phyloP scores from a whole-genome alignment of 371 early-diverging fungal genomes.

The Smittium mucronatum region DNA sequence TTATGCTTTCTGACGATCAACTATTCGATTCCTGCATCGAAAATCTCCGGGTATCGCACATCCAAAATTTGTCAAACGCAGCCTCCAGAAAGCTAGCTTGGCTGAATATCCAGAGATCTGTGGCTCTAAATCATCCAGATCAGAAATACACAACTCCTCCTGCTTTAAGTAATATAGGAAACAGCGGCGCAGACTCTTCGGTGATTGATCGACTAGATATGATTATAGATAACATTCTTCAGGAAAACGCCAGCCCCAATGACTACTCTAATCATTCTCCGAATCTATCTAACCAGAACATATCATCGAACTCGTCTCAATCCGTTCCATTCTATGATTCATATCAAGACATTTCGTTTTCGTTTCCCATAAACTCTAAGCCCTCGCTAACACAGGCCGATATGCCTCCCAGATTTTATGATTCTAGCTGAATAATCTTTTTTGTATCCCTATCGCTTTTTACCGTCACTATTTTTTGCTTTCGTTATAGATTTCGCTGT shows the following conservation, averaged over 20 bases:
- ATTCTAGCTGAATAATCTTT: too few relatives aligned
- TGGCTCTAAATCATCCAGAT: background rate
- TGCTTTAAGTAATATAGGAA: slow-evolving; percentile 9
- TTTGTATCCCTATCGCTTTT: too few relatives aligned
- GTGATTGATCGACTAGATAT: background rate
- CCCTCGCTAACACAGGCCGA: background rate
- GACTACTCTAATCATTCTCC: background rate
- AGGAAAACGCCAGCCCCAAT: background rate
- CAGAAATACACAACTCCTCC: background rate
- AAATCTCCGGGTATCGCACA: slow-evolving; percentile 25
- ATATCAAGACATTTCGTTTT: background rate
- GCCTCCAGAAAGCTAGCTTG: background rate
- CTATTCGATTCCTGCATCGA: slow-evolving; percentile 56
- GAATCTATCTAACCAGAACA: background rate
- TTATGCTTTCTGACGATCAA: slow-evolving; percentile 79
- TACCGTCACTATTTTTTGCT: too few relatives aligned
- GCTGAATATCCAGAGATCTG: background rate
- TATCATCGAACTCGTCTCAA: background rate
- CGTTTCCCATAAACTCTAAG: background rate
- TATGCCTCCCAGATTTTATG: too few relatives aligned
- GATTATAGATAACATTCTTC: background rate
- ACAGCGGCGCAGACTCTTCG: slow-evolving; percentile 3
- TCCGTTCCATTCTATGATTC: background rate
- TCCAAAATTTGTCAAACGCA: slow-evolving; percentile 12
- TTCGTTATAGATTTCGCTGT: too few relatives aligned